Base-by-base conservation (phyloP, 2,329 filamentous ascomycete genomes). In the Diaporthe helianthi region DNA sequence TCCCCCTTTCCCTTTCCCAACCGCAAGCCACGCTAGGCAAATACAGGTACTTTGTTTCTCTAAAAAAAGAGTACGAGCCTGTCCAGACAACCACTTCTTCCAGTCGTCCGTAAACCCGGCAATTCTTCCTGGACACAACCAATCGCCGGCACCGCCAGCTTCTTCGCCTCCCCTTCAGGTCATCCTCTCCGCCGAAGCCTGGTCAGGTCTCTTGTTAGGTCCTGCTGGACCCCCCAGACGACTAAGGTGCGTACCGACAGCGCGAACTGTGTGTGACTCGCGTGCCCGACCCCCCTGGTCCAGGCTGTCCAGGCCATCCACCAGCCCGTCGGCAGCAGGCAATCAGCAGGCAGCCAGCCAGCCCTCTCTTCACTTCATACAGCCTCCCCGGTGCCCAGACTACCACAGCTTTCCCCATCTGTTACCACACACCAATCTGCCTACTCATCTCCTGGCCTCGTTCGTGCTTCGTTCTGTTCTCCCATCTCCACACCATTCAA, bases 401-500 rank as follows among this genome's bases (percentile, higher is more conserved):
- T 55, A 46, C 36, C 17, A 38, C 36, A 61, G 41, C 41, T 66
- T 54, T 33, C 49, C 24, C 63, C 58, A 61, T 61, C 47, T 55
- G 63, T 47, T 66, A 54, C 51, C 51, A 55, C 53, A 33, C 36
- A 38, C 36, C 63, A 38, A 55, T 22, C 64, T 44, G 55, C 44
- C 64, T 44, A 54, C 44, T 26, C 51, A 47, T 54, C 51, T 54
- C 64, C 64, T 66, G 38, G 51, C 26, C 55, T 36, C 44, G 38
- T 29, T 47, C 58, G 22, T 33, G 26, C 58, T n/a, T 61, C 19
- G 58, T 13, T 61, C 41, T 61, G 29, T 19, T 49, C 54, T 54
- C 52, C 64, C 64, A 66, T 55, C 64, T 55, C 64, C 64, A 66
- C 64, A 65, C 26, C 36, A n/a, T 46, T 66, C 64, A 66, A 66